A percentile compares a stretch with the other conserved stretches of the same genome.
phyloP scores from a whole-genome alignment of 139 green algal genomes.

The Chlamydomonas sphaeroides region DNA sequence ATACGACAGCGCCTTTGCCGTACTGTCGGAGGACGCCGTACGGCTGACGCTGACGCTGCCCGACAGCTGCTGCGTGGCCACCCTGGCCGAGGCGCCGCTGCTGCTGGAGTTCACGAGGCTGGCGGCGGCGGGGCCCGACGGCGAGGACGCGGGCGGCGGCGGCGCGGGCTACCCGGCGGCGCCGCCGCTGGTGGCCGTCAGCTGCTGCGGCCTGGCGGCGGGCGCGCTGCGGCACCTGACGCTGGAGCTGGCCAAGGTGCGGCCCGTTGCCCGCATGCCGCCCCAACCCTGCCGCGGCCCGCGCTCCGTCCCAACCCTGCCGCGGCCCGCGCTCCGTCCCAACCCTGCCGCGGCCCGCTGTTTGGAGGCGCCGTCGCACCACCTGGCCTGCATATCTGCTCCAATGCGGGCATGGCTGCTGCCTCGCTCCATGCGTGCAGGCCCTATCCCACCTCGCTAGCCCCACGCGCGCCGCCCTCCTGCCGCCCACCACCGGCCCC shows the following conservation, averaged over 20 bases:
- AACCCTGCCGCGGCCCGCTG: no score
- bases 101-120: constrained; percentile 45
- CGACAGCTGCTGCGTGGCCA: constrained; percentile 33
- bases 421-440: no score
- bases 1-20: constrained; percentile 58
- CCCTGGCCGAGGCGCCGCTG: constrained; percentile 33
- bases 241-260: constrained; percentile 38
- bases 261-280: no score
- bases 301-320: no score
- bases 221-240: constrained; percentile 62
- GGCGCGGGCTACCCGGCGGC: constrained; percentile 53
- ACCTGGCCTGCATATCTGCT: no score
- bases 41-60: constrained; percentile 25
- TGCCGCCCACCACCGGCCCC: no score
- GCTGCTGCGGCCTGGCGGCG: constrained; percentile 40
- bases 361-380: no score
- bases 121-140: not conserved
- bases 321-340: no score
- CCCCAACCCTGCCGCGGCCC: no score
- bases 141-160: not conserved
- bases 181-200: constrained; percentile 59
- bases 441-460: no score
- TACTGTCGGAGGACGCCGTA: constrained; percentile 47
- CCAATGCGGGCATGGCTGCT: no score
- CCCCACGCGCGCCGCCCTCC: no score